These are phyloP conservation scores for Aspergillus biplanus DNA, from an alignment of 495 filamentous ascomycete genomes.

Conservation along the genomic window DNA sequence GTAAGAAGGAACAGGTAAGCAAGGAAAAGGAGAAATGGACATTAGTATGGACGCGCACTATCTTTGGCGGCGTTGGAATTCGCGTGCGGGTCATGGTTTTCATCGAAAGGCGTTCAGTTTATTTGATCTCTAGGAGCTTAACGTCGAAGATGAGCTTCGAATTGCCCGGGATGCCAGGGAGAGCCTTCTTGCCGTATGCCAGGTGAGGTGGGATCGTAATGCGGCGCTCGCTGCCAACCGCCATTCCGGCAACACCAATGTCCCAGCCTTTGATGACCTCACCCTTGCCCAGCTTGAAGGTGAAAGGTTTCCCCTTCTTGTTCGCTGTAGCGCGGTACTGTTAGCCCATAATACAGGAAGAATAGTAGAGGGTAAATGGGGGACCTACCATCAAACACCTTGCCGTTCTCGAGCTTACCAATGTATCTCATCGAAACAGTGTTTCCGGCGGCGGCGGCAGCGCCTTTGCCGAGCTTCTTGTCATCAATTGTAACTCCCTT, in stretches of 20 bases:
- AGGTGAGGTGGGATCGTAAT: conserved; percentile 82
- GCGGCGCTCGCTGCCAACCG: conserved; percentile 87
- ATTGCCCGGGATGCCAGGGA: conserved; percentile 85
- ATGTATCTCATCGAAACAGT: conserved; percentile 94
- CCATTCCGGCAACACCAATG: conserved; percentile 89
- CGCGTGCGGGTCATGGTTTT: neutral
- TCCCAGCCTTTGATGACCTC: conserved; percentile 99
- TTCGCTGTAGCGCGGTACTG: conserved; percentile 62
- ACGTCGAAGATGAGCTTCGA: conserved; percentile 91
- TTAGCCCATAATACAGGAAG: conserved; percentile 5
- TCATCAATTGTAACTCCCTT: conserved; percentile 92
- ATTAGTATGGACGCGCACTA: conserved; percentile 5
- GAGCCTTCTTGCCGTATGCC: conserved; percentile 81
- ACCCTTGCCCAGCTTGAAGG: conserved; percentile 88
- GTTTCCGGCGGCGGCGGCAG: conserved; percentile 81
- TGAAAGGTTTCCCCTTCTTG: conserved; percentile 97
- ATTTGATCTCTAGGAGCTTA: conserved; percentile 77
- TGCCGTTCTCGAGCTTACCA: conserved; percentile 89
- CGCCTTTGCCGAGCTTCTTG: conserved; percentile 85
- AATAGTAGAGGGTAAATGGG: neutral
- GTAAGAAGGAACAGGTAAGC: conserved; percentile 25
- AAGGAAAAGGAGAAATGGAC: conserved; percentile 26
- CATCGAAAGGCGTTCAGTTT: conserved; percentile 20
- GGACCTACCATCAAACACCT: conserved; percentile 86
- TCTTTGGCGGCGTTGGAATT: neutral